Conservation (phyloP, 1,284 basidiomycete genomes). For the Irpex sp. region DNA sequence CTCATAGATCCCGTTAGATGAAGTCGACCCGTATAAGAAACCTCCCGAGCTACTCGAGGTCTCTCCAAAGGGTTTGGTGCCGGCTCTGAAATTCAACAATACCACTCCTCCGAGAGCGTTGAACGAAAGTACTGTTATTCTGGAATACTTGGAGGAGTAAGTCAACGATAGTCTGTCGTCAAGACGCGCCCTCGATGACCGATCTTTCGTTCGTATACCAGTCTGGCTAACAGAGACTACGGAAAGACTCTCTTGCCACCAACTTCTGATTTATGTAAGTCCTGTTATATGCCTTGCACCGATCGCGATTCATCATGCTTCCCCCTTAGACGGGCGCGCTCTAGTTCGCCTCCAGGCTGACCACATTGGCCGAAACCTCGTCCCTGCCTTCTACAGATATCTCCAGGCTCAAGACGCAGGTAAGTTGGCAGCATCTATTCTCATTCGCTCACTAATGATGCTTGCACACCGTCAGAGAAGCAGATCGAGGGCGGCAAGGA, state of each 20-base stretch:
- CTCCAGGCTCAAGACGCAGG: constrained; percentile 67
- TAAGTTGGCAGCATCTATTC: constrained; percentile 2
- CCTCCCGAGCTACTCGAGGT: constrained; percentile 73
- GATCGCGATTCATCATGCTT: background rate
- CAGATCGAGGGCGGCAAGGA: constrained; percentile 58
- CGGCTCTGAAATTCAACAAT: constrained; percentile 55
- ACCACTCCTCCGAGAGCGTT: constrained; percentile 46
- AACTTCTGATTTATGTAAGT: constrained; percentile 1
- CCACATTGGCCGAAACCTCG: constrained; percentile 58
- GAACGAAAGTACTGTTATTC: constrained; percentile 69
- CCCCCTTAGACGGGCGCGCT: constrained; percentile 53
- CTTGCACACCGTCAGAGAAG: constrained; percentile 25
- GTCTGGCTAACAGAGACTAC: background rate
- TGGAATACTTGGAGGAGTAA: constrained; percentile 74
- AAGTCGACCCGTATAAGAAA: constrained; percentile 82
- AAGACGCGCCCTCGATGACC: background rate
- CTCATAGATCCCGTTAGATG: constrained; percentile 38
- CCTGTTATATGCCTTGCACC: no score
- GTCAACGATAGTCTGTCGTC: constrained; percentile 20
- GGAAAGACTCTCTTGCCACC: constrained; percentile 52
- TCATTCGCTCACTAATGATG: constrained; percentile 5
- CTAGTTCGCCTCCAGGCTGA: constrained; percentile 68
- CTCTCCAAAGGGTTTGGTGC: constrained; percentile 78
- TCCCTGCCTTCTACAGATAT: constrained; percentile 78
- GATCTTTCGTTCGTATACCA: background rate